A percentile compares a stretch with the other conserved stretches of the same genome.
These are phyloP conservation scores for Breynia disticha DNA, from an alignment of 441 rosid genomes.

Conservation along the genomic window DNA sequence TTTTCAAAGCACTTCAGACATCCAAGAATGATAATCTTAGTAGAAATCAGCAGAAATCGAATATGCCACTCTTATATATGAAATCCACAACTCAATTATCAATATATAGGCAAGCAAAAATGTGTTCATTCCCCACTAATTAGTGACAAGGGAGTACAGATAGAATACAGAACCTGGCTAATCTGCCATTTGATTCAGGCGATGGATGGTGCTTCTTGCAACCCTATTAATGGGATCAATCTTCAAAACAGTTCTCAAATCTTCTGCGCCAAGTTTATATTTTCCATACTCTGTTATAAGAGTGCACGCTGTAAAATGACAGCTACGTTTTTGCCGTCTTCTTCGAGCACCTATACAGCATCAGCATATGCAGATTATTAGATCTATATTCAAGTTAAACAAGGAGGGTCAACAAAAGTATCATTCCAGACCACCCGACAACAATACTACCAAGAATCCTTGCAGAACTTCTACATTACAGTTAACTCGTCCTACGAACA, in stretches of 20 bases:
- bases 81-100: slow-evolving; percentile 8
- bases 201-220: slow-evolving; percentile 89
- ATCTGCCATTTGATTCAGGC: slow-evolving; percentile 68
- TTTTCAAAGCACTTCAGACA: slow-evolving; percentile 6
- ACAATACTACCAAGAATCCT: too few species aligned
- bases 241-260: slow-evolving; percentile 74
- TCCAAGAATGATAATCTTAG: slow-evolving; percentile 12
- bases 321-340: slow-evolving; percentile 53
- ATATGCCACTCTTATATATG: slow-evolving; percentile 13
- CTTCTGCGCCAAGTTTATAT: slow-evolving; percentile 92
- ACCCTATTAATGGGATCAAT: slow-evolving; percentile 73
- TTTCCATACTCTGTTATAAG: slow-evolving; percentile 90
- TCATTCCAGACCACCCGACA: too few species aligned
- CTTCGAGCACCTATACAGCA: slow-evolving; percentile 62
- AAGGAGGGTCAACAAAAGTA: neutral
- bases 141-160: neutral
- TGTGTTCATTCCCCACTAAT: slow-evolving; percentile 19
- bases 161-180: slow-evolving; percentile 16
- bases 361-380: slow-evolving; percentile 9
- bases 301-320: slow-evolving; percentile 89
- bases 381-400: neutral
- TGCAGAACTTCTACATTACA: too few species aligned
- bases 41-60: slow-evolving; percentile 10
- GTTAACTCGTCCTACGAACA: too few species aligned
- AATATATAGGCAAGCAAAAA: slow-evolving; percentile 12